phyloP scores from a whole-genome alignment of 1,139 yeast genomes.

The Taphrina wiesneri region DNA sequence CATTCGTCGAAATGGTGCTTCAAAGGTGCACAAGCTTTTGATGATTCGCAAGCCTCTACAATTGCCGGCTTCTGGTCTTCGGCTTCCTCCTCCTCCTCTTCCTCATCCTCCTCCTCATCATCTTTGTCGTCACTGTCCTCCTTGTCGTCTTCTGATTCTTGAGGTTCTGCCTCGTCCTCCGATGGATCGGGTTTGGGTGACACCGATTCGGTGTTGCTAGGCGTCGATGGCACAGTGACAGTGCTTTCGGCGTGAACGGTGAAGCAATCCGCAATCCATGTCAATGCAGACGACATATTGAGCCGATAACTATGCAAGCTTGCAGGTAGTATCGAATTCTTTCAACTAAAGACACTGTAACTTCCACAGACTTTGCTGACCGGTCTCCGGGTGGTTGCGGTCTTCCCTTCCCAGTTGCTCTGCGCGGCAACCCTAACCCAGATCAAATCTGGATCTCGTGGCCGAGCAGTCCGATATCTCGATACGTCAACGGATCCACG shows the following conservation, averaged over 20 bases:
- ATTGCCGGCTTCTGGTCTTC: slow-evolving; percentile 45
- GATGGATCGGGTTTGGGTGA: slow-evolving; percentile 17
- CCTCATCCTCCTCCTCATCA: slow-evolving; percentile 41
- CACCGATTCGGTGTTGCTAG: slow-evolving; percentile 28
- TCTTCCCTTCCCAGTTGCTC: not conserved
- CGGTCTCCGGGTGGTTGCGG: not conserved
- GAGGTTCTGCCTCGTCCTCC: slow-evolving; percentile 3
- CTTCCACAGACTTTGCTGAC: not conserved
- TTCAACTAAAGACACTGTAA: not conserved
- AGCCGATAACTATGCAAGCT: not conserved
- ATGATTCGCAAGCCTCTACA: slow-evolving; percentile 48
- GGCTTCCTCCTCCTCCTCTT: slow-evolving; percentile 55
- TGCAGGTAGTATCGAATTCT: not conserved
- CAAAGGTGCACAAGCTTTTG: slow-evolving; percentile 70
- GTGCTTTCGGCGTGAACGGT: slow-evolving; percentile 32
- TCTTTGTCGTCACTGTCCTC: slow-evolving; percentile 12
- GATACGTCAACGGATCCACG: not conserved
- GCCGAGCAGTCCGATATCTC: slow-evolving; percentile 1
- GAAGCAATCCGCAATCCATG: slow-evolving; percentile 27
- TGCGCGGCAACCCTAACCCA: slow-evolving; percentile 6
- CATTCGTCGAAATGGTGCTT: slow-evolving; percentile 93
- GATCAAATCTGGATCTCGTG: not conserved
- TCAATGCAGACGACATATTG: slow-evolving; percentile 24
- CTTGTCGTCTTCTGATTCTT: not conserved
- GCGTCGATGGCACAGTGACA: slow-evolving; percentile 26